Conservation (phyloP, 345 rosid species). For the Populus simonii region DNA sequence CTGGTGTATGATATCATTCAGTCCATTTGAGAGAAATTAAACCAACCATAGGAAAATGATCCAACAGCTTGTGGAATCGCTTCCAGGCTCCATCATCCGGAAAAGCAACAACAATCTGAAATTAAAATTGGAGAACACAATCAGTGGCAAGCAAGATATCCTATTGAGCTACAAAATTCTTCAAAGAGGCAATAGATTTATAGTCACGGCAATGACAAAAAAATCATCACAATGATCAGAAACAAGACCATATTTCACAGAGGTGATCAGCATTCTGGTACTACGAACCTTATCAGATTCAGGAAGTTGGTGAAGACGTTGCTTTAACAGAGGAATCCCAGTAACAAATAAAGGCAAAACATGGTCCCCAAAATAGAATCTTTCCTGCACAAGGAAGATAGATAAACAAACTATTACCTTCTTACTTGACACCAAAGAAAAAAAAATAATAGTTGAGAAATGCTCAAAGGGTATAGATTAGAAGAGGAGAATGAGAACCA, state of each 20-base stretch:
- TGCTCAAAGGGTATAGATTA: neutral
- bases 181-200: neutral
- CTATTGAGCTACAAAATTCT: neutral
- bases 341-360: conserved; percentile 97
- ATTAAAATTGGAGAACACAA: conserved; percentile 5
- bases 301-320: conserved; percentile 77
- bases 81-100: conserved; percentile 99
- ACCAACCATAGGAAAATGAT: conserved; percentile 76
- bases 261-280: neutral
- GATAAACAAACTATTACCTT: neutral
- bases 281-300: conserved; percentile 56
- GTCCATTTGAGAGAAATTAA: neutral
- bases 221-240: neutral
- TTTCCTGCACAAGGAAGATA: conserved; percentile 55
- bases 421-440: neutral
- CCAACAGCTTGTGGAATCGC: conserved; percentile 90
- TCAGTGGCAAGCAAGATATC: neutral
- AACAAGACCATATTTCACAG: conserved; percentile 7
- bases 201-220: neutral
- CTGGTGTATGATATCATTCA: neutral
- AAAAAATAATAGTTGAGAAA: neutral
- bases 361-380: conserved; percentile 92
- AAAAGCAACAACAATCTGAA: conserved; percentile 80
- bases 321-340: conserved; percentile 86
- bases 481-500: neutral